Percentiles rank a stretch among this genome's conserved stretches.
Conservation (phyloP, 441 rosid species). For the Corymbia citriodora region DNA sequence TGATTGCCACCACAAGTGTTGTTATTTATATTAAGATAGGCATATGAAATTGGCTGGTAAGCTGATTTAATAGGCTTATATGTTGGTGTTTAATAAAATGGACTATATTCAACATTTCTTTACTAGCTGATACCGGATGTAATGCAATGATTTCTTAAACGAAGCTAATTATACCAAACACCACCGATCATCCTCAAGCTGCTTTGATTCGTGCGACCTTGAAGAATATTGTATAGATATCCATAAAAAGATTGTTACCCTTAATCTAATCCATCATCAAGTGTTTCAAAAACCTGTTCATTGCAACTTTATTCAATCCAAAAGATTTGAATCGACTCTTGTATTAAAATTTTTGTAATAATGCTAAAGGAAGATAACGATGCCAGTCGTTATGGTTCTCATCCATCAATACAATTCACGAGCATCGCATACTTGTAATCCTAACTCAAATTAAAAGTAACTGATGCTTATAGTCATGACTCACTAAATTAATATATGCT, state of each 20-base stretch:
- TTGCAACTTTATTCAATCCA: background rate
- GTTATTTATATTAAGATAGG: too few species aligned
- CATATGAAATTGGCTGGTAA: background rate
- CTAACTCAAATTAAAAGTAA: too few species aligned
- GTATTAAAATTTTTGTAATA: too few species aligned
- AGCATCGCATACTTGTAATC: too few species aligned
- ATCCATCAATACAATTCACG: background rate
- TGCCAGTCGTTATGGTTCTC: background rate
- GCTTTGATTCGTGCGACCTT: background rate
- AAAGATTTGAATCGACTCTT: background rate
- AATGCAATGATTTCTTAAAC: background rate
- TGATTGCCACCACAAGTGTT: too few species aligned
- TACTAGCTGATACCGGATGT: fast-evolving
- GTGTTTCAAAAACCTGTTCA: background rate
- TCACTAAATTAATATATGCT: too few species aligned
- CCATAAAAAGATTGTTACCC: too few species aligned
- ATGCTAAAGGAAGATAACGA: background rate
- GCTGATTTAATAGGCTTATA: background rate
- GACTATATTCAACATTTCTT: background rate
- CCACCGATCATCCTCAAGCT: background rate
- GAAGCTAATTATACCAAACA: background rate
- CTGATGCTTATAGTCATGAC: too few species aligned
- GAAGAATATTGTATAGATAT: background rate
- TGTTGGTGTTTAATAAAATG: background rate
- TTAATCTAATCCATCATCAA: background rate